Percentiles rank a stretch among this genome's conserved stretches.
These are phyloP conservation scores for Bryopsis sp. DNA, from an alignment of 139 green algal species.

Conservation along the genomic window DNA sequence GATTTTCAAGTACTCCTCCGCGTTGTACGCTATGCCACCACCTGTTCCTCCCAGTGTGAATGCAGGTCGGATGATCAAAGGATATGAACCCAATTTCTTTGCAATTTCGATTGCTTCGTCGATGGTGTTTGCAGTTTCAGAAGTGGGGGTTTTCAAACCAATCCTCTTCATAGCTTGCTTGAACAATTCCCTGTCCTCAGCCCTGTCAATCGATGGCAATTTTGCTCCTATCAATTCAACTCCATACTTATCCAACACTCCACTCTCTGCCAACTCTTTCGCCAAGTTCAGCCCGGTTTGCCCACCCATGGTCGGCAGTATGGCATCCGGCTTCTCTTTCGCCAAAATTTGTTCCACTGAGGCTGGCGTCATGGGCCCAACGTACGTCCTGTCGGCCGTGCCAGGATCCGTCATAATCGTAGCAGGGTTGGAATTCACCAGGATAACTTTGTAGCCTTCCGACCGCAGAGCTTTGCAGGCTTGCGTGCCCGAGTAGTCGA, in stretches of 20 bases:
- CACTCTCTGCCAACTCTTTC: constrained; percentile 81
- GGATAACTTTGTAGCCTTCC: constrained; percentile 91
- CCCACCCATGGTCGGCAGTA: constrained; percentile 98
- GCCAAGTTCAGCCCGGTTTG: constrained; percentile 97
- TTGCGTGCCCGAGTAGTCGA: constrained; percentile 98
- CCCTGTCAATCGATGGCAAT: constrained; percentile 94
- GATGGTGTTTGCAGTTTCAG: constrained; percentile 36
- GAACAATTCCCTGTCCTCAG: constrained; percentile 96
- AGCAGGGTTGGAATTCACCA: constrained; percentile 98
- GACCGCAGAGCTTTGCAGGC: constrained; percentile 96
- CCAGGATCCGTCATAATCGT: constrained; percentile 99
- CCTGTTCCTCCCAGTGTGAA: constrained; percentile 97
- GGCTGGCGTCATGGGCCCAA: constrained; percentile 94
- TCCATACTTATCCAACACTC: constrained; percentile 81
- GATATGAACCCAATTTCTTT: constrained; percentile 30
- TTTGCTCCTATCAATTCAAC: constrained; percentile 99
- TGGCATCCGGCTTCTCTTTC: constrained; percentile 89
- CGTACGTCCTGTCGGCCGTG: constrained; percentile 93
- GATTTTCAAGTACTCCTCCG: constrained; percentile 90
- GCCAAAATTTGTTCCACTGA: constrained; percentile 79
- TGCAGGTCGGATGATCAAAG: constrained; percentile 96
- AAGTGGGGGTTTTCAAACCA: constrained; percentile 49
- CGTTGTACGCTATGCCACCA: constrained; percentile 98
- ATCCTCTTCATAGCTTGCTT: constrained; percentile 84
- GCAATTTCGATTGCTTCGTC: constrained; percentile 38